phyloP scores from a whole-genome alignment of 352 stramenopile genomes.

The Pythium dissimile region DNA sequence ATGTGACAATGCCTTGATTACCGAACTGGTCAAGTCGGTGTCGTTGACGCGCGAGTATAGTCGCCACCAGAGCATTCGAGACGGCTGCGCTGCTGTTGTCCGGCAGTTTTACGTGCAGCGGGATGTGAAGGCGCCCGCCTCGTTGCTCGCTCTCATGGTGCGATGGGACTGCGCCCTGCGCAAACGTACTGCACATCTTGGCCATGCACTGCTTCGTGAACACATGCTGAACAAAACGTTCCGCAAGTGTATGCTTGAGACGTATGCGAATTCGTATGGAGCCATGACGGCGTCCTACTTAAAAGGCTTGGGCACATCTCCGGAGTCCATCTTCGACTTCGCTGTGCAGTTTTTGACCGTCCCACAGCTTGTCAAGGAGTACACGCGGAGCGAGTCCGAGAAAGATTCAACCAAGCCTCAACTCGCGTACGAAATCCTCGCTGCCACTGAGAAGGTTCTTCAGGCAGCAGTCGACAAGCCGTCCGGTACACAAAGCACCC shows the following conservation, averaged over 20 bases:
- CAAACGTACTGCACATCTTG: constrained; percentile 51
- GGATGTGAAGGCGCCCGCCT: constrained; percentile 28
- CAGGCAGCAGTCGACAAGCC: constrained; percentile 37
- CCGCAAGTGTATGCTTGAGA: constrained; percentile 69
- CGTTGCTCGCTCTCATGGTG: constrained; percentile 40
- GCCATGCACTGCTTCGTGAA: constrained; percentile 67
- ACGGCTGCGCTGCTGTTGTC: constrained; percentile 52
- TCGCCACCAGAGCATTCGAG: constrained; percentile 55
- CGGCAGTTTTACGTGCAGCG: constrained; percentile 35
- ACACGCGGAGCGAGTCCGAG: constrained; percentile 54
- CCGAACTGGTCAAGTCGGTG: constrained; percentile 26
- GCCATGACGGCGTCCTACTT: constrained; percentile 78
- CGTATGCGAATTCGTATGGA: constrained; percentile 65
- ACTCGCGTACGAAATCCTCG: constrained; percentile 62
- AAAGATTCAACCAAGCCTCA: constrained; percentile 47
- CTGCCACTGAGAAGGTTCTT: constrained; percentile 62
- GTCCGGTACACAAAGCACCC: neutral
- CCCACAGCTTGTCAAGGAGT: constrained; percentile 73
- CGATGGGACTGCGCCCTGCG: constrained; percentile 65
- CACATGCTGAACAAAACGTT: constrained; percentile 74
- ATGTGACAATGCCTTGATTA: constrained; percentile 15
- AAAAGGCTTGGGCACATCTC: constrained; percentile 75
- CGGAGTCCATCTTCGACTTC: constrained; percentile 87
- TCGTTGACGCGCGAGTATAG: constrained; percentile 50
- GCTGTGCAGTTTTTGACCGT: constrained; percentile 85